Conservation (phyloP, 2,329 filamentous ascomycete species). For the Tolypocladium inflatum region DNA sequence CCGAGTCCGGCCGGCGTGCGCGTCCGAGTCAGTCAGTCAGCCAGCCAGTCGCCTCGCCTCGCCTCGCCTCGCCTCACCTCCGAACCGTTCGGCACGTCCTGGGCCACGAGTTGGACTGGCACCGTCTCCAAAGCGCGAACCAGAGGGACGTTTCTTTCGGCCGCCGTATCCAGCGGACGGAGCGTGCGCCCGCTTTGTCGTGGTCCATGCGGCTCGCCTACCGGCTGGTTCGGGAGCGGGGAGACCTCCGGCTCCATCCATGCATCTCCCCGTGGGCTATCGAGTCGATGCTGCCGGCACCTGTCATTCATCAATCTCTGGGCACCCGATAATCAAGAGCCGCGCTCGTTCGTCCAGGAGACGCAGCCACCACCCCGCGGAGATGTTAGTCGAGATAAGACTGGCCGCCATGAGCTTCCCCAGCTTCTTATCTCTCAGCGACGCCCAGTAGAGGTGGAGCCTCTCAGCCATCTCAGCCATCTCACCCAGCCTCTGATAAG, state of each 20-base stretch:
- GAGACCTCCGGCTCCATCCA: too few relatives aligned
- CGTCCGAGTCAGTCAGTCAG: too few relatives aligned
- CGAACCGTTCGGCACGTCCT: too few relatives aligned
- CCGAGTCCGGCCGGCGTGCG: too few relatives aligned
- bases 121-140: not conserved
- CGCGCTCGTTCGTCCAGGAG: not conserved
- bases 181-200: not conserved
- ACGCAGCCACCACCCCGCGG: conserved; percentile 3
- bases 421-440: conserved; percentile 1
- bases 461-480: not conserved
- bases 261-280: too few relatives aligned
- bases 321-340: too few relatives aligned
- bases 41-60: too few relatives aligned
- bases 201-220: not conserved
- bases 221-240: too few relatives aligned
- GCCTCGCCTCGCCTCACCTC: too few relatives aligned
- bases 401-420: not conserved
- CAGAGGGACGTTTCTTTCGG: not conserved
- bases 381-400: conserved; percentile 2
- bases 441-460: not conserved
- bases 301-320: too few relatives aligned
- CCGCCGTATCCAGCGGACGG: not conserved
- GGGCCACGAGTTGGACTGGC: too few relatives aligned
- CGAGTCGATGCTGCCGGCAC: too few relatives aligned
- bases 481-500: not conserved